Evolutionary conservation across 2,329 filamentous ascomycete genomes (phyloP).

Genomic region (Emmonsia crescens): DNA sequence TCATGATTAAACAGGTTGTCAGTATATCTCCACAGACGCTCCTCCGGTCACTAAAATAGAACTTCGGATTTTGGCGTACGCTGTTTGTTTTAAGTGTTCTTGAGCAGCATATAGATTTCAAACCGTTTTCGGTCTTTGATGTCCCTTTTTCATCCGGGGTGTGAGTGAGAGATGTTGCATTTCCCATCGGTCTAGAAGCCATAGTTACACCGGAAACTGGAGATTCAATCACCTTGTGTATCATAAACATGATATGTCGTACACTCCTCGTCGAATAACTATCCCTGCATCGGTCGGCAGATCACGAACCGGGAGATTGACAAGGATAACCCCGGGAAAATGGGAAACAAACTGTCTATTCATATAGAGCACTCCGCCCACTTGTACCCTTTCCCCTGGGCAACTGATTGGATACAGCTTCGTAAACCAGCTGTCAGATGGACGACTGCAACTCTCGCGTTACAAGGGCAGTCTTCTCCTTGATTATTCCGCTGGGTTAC

Average conservation of each 20-base stretch:
- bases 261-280: neutral
- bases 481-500: neutral
- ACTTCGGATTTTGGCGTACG: neutral
- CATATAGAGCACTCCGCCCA: neutral
- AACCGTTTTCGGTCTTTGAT: neutral
- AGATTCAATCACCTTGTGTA: neutral
- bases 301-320: neutral
- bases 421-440: neutral
- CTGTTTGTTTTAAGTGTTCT: neutral
- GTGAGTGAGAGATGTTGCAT: neutral
- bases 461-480: neutral
- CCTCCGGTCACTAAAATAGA: neutral
- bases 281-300: neutral
- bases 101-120: neutral
- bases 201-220: neutral
- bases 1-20: neutral
- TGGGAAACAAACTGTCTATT: neutral
- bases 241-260: neutral
- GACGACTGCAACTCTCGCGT: neutral
- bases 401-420: neutral
- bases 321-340: neutral
- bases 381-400: neutral
- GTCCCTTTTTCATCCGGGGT: neutral
- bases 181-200: neutral
- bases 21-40: neutral